These are phyloP conservation scores for Yarrowia deformans DNA, from an alignment of 805 yeast species.

Conservation along the genomic window DNA sequence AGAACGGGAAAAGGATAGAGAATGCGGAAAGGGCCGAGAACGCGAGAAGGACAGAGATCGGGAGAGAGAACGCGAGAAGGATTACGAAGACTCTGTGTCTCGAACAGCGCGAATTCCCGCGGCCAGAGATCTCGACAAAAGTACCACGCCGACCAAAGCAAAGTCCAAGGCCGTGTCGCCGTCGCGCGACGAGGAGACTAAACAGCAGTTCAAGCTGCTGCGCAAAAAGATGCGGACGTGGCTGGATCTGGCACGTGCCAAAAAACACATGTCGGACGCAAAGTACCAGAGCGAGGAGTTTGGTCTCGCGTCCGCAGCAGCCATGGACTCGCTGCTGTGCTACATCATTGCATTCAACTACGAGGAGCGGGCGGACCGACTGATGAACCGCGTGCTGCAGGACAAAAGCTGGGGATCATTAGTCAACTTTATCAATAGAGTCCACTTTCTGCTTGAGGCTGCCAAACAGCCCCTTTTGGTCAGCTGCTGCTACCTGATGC, in stretches of 20 bases:
- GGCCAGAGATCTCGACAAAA: conserved; percentile 9
- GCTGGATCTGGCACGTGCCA: conserved; percentile 51
- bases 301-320: conserved; percentile 50
- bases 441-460: conserved; percentile 44
- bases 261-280: conserved; percentile 54
- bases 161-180: conserved; percentile 17
- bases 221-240: conserved; percentile 45
- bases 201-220: conserved; percentile 14
- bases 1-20: too few species aligned
- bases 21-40: too few species aligned
- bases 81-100: neutral
- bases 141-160: conserved; percentile 8
- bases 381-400: conserved; percentile 45
- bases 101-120: neutral
- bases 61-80: neutral
- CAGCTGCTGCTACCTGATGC: conserved; percentile 48
- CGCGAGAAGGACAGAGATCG: too few species aligned
- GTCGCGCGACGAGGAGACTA: conserved; percentile 13
- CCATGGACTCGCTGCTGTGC: conserved; percentile 53
- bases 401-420: conserved; percentile 52
- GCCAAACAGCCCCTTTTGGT: conserved; percentile 45
- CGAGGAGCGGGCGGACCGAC: conserved; percentile 51
- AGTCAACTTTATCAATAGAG: conserved; percentile 48
- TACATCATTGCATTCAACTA: conserved; percentile 53
- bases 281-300: conserved; percentile 46